Evolutionary conservation across 2,329 filamentous ascomycete species (phyloP).

Genomic region (Fonsecaea pedrosoi): DNA sequence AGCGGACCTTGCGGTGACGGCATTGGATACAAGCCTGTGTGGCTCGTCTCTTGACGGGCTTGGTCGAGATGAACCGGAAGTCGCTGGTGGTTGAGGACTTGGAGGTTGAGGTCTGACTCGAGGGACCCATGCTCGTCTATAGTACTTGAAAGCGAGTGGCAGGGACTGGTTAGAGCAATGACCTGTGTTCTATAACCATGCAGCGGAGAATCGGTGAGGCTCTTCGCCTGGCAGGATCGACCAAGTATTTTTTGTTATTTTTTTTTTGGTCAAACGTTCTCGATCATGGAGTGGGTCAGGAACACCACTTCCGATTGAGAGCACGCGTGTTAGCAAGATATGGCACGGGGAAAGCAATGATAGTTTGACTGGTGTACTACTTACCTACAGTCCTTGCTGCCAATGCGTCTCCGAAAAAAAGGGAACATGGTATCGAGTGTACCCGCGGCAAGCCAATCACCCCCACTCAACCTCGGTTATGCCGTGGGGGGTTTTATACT

Average conservation of each 20-base stretch:
- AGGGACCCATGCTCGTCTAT: neutral
- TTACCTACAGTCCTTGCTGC: no score
- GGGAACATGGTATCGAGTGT: neutral
- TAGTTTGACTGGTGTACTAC: no score
- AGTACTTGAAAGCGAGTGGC: neutral
- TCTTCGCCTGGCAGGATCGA: neutral
- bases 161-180: no score
- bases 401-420: neutral
- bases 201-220: neutral
- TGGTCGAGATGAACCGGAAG: constrained; percentile 14
- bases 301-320: no score
- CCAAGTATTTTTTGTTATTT: no score
- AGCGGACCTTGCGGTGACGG: constrained; percentile 17
- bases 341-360: no score
- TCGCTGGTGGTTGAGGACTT: neutral
- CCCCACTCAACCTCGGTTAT: constrained; percentile 1
- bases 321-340: no score
- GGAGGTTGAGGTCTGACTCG: neutral
- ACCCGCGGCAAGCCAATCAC: neutral
- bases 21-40: constrained; percentile 20
- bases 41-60: constrained; percentile 16
- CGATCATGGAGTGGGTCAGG: no score
- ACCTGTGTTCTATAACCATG: no score
- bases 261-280: no score
- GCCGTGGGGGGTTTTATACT: no score